A percentile compares a stretch with the other conserved stretches of the same genome.
Evolutionary conservation across 1,139 yeast species (phyloP).

Genomic region (Ogataea hybrid): DNA sequence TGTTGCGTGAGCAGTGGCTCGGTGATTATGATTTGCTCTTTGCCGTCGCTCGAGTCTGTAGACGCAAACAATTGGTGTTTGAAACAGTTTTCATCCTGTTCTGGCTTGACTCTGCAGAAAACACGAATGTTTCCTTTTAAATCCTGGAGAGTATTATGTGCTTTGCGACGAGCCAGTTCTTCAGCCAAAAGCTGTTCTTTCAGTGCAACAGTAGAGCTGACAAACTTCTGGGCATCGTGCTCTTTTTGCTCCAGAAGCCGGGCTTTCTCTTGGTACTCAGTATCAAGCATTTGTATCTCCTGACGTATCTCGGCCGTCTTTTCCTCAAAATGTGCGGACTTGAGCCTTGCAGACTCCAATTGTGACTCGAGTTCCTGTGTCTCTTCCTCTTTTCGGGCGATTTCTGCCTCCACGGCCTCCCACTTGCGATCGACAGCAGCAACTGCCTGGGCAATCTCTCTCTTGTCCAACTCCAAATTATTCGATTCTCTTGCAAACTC

Average conservation of each 20-base stretch:
- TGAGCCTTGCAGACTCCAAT: not conserved
- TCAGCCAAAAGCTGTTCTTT: constrained; percentile 37
- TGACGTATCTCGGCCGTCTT: constrained; percentile 1
- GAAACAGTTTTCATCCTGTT: constrained; percentile 21
- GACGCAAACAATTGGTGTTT: constrained; percentile 21
- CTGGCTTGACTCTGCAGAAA: constrained; percentile 80
- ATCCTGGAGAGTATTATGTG: constrained; percentile 80
- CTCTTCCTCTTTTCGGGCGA: not conserved
- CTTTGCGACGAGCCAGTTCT: constrained; percentile 55
- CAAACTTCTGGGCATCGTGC: constrained; percentile 2
- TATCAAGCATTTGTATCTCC: not conserved
- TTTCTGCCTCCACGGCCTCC: not conserved
- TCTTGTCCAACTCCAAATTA: not conserved
- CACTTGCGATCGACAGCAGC: not conserved
- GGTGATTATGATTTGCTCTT: constrained; percentile 43
- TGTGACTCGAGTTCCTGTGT: not conserved
- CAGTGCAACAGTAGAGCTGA: constrained; percentile 8
- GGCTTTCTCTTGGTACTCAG: not conserved
- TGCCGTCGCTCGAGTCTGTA: constrained; percentile 43
- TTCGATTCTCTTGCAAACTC: constrained; percentile 2
- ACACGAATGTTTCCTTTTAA: constrained; percentile 91
- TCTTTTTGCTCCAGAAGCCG: constrained; percentile 14
- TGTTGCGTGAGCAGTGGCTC: constrained; percentile 24
- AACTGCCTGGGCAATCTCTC: not conserved
- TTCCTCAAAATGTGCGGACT: constrained; percentile 1